Evolutionary conservation across 2,329 filamentous ascomycete genomes (phyloP).

Genomic region (Macroventuria anomochaeta): DNA sequence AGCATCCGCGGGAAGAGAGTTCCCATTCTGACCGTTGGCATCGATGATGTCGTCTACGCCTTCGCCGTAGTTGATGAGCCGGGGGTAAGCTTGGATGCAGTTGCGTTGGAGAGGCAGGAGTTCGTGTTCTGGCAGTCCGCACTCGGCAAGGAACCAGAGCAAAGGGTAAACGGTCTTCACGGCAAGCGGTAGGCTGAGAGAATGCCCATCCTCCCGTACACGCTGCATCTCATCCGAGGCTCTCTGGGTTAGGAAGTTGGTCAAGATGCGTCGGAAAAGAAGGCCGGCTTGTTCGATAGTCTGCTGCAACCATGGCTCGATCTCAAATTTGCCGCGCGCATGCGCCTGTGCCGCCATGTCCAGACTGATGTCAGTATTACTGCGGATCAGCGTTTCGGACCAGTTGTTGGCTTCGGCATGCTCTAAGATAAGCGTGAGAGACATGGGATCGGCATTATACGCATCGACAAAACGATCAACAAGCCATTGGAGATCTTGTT

Average conservation of each 20-base stretch:
- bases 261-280: constrained; percentile 73
- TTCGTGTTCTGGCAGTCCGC: constrained; percentile 66
- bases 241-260: constrained; percentile 85
- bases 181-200: constrained; percentile 75
- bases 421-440: constrained; percentile 74
- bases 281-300: constrained; percentile 68
- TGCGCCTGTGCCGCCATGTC: constrained; percentile 88
- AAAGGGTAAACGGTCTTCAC: constrained; percentile 85
- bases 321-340: constrained; percentile 77
- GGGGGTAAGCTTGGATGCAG: constrained; percentile 90
- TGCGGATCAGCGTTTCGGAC: constrained; percentile 79
- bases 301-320: constrained; percentile 79
- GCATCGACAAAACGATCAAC: constrained; percentile 78
- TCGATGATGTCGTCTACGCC: constrained; percentile 92
- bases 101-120: constrained; percentile 82
- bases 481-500: constrained; percentile 87
- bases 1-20: constrained; percentile 77
- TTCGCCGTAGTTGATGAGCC: constrained; percentile 95
- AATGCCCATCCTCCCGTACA: constrained; percentile 72
- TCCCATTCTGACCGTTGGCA: constrained; percentile 79
- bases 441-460: constrained; percentile 72
- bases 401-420: constrained; percentile 83
- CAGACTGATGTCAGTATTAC: constrained; percentile 82
- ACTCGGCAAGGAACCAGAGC: constrained; percentile 73
- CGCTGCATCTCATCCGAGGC: constrained; percentile 78